These are phyloP conservation scores for Echinosophora koreensis DNA, from an alignment of 306 rosid species.

Conservation along the genomic window DNA sequence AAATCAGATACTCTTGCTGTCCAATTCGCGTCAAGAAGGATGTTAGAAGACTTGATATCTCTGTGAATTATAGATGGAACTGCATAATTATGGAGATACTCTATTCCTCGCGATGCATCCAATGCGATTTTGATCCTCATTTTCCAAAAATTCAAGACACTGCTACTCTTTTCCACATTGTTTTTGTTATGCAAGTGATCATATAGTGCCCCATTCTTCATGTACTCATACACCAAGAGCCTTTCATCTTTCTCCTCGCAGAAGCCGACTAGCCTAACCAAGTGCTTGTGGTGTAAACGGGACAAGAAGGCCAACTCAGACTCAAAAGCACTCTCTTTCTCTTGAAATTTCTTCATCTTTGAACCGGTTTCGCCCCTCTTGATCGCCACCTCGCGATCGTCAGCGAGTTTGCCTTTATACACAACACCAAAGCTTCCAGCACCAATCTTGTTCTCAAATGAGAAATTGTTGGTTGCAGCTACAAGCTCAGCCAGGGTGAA, in stretches of 20 bases:
- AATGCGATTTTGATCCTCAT: conserved; percentile 86
- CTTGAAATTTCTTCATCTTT: conserved; percentile 73
- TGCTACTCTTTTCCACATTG: conserved; percentile 66
- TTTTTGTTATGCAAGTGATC: conserved; percentile 80
- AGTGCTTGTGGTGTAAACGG: conserved; percentile 86
- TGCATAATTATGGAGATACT: conserved; percentile 92
- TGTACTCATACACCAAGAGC: conserved; percentile 85
- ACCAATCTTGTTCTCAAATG: conserved; percentile 75
- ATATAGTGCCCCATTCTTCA: conserved; percentile 89
- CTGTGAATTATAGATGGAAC: conserved; percentile 93
- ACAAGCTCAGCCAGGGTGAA: conserved; percentile 77
- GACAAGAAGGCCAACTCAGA: conserved; percentile 90
- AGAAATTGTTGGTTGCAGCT: conserved; percentile 70
- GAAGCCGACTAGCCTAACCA: conserved; percentile 88
- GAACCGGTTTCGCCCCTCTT: conserved; percentile 70
- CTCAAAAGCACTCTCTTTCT: conserved; percentile 92
- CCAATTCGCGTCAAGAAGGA: conserved; percentile 79
- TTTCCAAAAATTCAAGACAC: conserved; percentile 77
- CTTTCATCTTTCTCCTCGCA: conserved; percentile 89
- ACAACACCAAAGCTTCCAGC: conserved; percentile 95
- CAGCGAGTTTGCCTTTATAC: conserved; percentile 73
- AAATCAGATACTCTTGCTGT: conserved; percentile 89
- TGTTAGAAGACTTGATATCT: conserved; percentile 90
- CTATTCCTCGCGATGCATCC: conserved; percentile 93
- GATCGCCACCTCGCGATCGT: conserved; percentile 88